Evolutionary conservation across 345 rosid species (phyloP).

Genomic region (Gossypium sturtianum): DNA sequence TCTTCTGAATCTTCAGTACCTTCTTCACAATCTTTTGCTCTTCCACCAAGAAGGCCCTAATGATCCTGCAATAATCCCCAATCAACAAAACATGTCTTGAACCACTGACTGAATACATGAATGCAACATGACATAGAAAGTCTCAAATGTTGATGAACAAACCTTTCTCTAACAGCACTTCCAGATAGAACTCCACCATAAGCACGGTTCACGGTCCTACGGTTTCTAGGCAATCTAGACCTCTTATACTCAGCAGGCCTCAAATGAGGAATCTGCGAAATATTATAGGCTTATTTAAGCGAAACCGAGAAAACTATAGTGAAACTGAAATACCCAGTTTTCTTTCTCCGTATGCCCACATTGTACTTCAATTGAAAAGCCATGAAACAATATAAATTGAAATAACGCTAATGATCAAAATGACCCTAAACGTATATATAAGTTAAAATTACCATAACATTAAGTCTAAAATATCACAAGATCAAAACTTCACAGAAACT

Average conservation of each 20-base stretch:
- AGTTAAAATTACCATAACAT: background rate
- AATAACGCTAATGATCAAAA: background rate
- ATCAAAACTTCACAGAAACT: background rate
- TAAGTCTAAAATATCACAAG: background rate
- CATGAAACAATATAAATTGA: background rate
- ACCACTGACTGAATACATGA: background rate
- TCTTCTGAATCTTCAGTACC: conserved; percentile 16
- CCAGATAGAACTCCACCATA: conserved; percentile 84
- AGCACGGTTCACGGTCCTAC: conserved; percentile 84
- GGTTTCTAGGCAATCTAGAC: conserved; percentile 65
- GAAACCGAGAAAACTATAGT: background rate
- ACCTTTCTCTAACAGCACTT: conserved; percentile 88
- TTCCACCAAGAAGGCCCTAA: conserved; percentile 72
- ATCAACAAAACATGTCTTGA: background rate
- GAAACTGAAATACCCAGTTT: background rate
- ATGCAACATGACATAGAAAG: too few relatives aligned
- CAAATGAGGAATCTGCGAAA: conserved; percentile 72
- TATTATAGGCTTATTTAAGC: background rate
- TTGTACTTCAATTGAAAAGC: background rate
- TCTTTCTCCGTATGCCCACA: background rate
- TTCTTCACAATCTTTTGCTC: conserved; percentile 79
- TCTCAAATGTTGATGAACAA: conserved; percentile 1
- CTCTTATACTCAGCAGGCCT: conserved; percentile 89
- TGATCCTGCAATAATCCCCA: conserved; percentile 37
- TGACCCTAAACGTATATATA: background rate